phyloP scores from a whole-genome alignment of 106 monocot genomes.

The Dendrobium officinale region DNA sequence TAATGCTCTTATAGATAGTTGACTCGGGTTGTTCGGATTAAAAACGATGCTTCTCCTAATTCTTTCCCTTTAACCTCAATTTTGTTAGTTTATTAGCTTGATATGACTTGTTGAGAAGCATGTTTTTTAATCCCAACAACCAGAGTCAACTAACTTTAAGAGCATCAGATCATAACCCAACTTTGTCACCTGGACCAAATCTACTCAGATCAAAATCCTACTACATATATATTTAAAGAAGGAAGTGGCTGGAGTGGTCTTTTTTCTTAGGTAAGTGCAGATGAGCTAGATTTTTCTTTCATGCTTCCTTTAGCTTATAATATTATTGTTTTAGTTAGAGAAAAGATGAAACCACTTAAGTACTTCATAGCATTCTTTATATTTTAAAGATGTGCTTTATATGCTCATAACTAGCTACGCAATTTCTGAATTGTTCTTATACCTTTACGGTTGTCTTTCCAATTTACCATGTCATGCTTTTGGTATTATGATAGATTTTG shows the following conservation, averaged over 20 bases:
- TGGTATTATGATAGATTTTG: not conserved
- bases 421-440: not conserved
- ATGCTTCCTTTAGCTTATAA: not conserved
- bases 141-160: not conserved
- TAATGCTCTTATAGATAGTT: not conserved
- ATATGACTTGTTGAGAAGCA: not conserved
- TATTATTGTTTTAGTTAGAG: not conserved
- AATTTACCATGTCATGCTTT: not conserved
- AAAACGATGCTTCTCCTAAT: too few relatives aligned
- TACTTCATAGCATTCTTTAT: not conserved
- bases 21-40: not conserved
- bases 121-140: not conserved
- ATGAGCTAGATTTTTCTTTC: not conserved
- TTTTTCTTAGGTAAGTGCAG: not conserved
- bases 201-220: not conserved
- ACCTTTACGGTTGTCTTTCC: not conserved
- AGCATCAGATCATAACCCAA: not conserved
- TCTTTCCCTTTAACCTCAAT: not conserved
- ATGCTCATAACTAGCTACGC: not conserved
- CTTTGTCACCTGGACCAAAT: not conserved
- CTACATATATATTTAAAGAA: not conserved
- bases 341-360: not conserved
- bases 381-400: not conserved
- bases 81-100: not conserved
- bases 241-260: not conserved